Evolutionary conservation across 345 rosid genomes (phyloP), one percentile per base, ranked within the genome.

Genomic region (Cardiospermum halicacabum): DNA sequence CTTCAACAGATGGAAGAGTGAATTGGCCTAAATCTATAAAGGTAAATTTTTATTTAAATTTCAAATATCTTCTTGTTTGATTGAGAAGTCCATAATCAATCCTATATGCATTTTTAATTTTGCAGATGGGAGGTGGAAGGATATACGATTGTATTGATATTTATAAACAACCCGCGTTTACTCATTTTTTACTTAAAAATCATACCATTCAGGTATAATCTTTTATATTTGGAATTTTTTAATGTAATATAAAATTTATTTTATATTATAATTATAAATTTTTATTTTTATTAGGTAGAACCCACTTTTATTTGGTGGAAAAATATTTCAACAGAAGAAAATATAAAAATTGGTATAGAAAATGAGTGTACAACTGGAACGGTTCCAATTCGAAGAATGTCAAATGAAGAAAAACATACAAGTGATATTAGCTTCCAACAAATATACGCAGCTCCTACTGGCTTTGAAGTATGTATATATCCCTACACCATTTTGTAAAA

Each of bases 71-170:
- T n/a, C n/a, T n/a, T n/a, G n/a, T n/a, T n/a, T n/a, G n/a, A n/a
- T n/a, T n/a, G n/a, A n/a, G n/a, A n/a, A n/a, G n/a, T n/a, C n/a
- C n/a, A n/a, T n/a, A n/a, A n/a, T n/a, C n/a, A n/a, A n/a, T n/a
- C n/a, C 5, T 3, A 11, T 19, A 24, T 31, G 26, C 15, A 53
- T 15, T 22, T 11, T 39, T 40, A 2, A 30, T 12, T 28, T 45
- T 62, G 40, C 56, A 47, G 66, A 43, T 18, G 1, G 21, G 28
- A 16, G 45, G 8, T 27, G 66, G 66, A 43, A 26, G 11, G 27
- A 62, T 62, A 2, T 45, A 42, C 6, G 65, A 61, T 16, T 47
- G 66, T n/a, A 53, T 62, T 37, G 66, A 62, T 19, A 62, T 62
- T n/a, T 28, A 62, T 39, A 47, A 45, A 18, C 56, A 48, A 49